Conservation (phyloP, 2,329 filamentous ascomycete genomes). For the Pyrenophora teres region DNA sequence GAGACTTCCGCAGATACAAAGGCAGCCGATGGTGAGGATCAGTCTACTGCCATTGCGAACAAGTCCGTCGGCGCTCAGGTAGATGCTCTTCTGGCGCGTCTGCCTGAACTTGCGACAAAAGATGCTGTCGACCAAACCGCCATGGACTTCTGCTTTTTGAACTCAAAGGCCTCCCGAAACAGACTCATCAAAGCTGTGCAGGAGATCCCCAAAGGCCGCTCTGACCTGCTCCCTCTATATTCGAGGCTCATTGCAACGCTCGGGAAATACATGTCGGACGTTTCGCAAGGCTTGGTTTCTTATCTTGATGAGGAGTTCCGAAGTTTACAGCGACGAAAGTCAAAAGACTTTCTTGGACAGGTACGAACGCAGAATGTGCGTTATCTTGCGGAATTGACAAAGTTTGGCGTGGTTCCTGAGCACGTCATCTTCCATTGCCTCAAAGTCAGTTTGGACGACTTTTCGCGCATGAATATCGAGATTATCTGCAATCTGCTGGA, state of each 20-base stretch:
- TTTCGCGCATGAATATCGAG: conserved; percentile 98
- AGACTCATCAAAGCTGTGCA: conserved; percentile 89
- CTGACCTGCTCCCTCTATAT: conserved; percentile 88
- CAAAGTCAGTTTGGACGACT: conserved; percentile 96
- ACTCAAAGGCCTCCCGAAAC: conserved; percentile 97
- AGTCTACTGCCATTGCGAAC: conserved; percentile 92
- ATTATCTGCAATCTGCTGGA: conserved; percentile 96
- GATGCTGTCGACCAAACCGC: conserved; percentile 90
- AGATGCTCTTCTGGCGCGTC: conserved; percentile 80
- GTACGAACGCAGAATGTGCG: conserved; percentile 92
- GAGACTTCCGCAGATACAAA: conserved; percentile 54
- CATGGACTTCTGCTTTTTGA: conserved; percentile 96
- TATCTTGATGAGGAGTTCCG: conserved; percentile 97
- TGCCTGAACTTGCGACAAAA: conserved; percentile 91
- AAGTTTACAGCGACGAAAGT: conserved; percentile 93
- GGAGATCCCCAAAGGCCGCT: conserved; percentile 91
- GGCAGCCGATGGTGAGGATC: conserved; percentile 69
- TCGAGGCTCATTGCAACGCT: conserved; percentile 91
- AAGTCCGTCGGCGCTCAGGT: conserved; percentile 98
- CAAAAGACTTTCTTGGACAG: conserved; percentile 95
- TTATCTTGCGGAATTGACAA: conserved; percentile 96
- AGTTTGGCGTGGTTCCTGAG: conserved; percentile 96
- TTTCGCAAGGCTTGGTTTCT: conserved; percentile 87
- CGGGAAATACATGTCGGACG: conserved; percentile 89
- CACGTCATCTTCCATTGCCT: conserved; percentile 99